These are phyloP conservation scores for Xerocomus nothofagi DNA, from an alignment of 1,284 basidiomycete genomes.

Conservation along the genomic window DNA sequence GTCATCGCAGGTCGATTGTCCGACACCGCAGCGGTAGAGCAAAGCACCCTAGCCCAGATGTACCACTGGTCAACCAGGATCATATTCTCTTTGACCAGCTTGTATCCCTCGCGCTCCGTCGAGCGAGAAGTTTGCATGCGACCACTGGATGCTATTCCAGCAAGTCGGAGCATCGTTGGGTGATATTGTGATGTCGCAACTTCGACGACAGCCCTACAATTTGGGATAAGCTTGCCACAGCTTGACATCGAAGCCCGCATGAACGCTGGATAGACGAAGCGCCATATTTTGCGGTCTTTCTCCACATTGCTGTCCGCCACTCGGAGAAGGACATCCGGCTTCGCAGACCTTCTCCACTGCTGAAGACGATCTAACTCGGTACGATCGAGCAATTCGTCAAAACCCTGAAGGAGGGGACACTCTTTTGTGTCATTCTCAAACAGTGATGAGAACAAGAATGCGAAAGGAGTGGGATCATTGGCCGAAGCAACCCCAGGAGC, in stretches of 20 bases:
- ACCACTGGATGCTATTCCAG: constrained; percentile 58
- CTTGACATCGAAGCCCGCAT: constrained; percentile 55
- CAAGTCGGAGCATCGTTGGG: constrained; percentile 63
- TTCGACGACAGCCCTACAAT: constrained; percentile 64
- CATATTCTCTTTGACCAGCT: constrained; percentile 61
- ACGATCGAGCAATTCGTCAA: constrained; percentile 64
- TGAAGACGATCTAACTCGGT: constrained; percentile 57
- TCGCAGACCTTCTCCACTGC: constrained; percentile 59
- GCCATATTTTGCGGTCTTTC: constrained; percentile 70
- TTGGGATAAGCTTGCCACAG: constrained; percentile 43
- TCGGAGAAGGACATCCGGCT: constrained; percentile 53
- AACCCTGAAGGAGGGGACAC: constrained; percentile 54
- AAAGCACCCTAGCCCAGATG: constrained; percentile 81
- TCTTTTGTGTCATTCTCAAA: constrained; percentile 28
- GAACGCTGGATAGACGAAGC: constrained; percentile 64
- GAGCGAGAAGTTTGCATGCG: constrained; percentile 39
- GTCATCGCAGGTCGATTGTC: constrained; percentile 59
- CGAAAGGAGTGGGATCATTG: constrained; percentile 21
- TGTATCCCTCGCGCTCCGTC: constrained; percentile 51
- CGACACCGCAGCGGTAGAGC: constrained; percentile 72
- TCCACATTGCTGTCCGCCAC: constrained; percentile 67
- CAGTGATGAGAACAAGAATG: constrained; percentile 48
- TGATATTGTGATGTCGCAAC: constrained; percentile 68
- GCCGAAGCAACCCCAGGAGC: constrained; percentile 33
- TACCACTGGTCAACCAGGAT: constrained; percentile 84